phyloP scores from a whole-genome alignment of 805 yeast species.

The Ogataea paraovalis region DNA sequence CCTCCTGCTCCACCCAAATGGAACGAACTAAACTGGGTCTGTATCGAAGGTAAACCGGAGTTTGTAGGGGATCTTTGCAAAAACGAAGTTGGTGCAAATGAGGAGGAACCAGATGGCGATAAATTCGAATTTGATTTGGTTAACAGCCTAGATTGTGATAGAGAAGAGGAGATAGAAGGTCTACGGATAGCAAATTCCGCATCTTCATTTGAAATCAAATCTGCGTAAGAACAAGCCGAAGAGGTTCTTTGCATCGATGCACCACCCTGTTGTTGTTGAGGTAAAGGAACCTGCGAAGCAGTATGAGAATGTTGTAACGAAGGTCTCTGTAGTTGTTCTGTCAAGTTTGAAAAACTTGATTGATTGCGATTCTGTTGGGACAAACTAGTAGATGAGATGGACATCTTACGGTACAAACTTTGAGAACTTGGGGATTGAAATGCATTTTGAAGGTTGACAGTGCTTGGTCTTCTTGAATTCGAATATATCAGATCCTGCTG shows the following conservation, averaged over 20 bases:
- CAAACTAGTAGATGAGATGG: conserved; percentile 16
- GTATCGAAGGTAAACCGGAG: conserved; percentile 8
- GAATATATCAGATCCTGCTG: conserved; percentile 47
- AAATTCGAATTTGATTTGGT: conserved; percentile 27
- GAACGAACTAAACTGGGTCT: conserved; percentile 2
- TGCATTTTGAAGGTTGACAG: conserved; percentile 44
- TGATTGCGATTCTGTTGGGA: conserved; percentile 16
- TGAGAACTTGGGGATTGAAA: conserved; percentile 18
- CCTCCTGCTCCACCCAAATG: conserved; percentile 1
- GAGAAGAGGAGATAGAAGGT: conserved; percentile 48
- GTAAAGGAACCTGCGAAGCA: conserved; percentile 8
- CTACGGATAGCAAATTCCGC: conserved; percentile 46
- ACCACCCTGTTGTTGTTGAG: conserved; percentile 8
- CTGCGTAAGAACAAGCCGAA: conserved; percentile 71
- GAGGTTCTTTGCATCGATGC: conserved; percentile 34
- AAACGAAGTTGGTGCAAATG: conserved; percentile 3
- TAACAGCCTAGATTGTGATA: conserved; percentile 29
- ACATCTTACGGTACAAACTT: conserved; percentile 14
- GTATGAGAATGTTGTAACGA: conserved; percentile 7
- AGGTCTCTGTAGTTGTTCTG: conserved; percentile 24
- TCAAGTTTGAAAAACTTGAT: conserved; percentile 24
- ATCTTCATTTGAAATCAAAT: conserved; percentile 68
- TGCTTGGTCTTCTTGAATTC: conserved; percentile 45
- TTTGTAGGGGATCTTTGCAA: conserved; percentile 20
- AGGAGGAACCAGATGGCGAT: conserved; percentile 2